These are phyloP conservation scores for Delonix regia DNA, from an alignment of 306 rosid species.

Conservation along the genomic window DNA sequence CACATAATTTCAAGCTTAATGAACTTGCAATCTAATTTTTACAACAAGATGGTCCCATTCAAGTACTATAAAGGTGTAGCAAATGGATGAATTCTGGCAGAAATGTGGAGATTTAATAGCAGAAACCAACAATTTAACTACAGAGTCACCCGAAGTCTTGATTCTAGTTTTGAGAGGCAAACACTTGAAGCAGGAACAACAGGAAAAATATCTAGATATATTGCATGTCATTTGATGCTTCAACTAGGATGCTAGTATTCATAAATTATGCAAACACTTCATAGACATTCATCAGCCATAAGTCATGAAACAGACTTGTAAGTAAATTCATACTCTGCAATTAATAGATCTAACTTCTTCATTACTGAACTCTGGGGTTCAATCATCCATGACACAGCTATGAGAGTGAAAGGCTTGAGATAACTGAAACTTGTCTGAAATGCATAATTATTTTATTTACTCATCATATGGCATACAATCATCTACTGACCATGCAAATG, in stretches of 20 bases:
- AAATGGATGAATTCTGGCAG: not conserved
- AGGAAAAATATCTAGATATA: too few relatives aligned
- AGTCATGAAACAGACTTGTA: not conserved
- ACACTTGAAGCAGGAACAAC: too few relatives aligned
- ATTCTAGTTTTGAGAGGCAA: too few relatives aligned
- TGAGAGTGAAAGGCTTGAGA: not conserved
- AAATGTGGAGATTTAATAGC: constrained; percentile 28
- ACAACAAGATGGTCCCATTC: constrained; percentile 29
- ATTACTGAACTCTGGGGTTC: not conserved
- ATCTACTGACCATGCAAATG: constrained; percentile 74
- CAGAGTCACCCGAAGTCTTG: not conserved
- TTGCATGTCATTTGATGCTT: not conserved
- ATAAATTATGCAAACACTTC: not conserved
- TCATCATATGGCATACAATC: constrained; percentile 10
- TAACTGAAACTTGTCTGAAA: not conserved
- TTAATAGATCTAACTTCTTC: not conserved
- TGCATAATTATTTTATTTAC: constrained; percentile 12
- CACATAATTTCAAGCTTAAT: too few relatives aligned
- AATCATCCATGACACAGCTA: not conserved
- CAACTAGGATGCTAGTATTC: not conserved
- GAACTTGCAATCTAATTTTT: too few relatives aligned
- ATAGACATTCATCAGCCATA: not conserved
- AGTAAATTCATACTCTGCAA: not conserved
- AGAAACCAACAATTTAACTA: constrained; percentile 32
- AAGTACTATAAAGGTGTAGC: constrained; percentile 12